phyloP scores from a whole-genome alignment of 176 grass and related monocot genomes.

The Chloris gayana region DNA sequence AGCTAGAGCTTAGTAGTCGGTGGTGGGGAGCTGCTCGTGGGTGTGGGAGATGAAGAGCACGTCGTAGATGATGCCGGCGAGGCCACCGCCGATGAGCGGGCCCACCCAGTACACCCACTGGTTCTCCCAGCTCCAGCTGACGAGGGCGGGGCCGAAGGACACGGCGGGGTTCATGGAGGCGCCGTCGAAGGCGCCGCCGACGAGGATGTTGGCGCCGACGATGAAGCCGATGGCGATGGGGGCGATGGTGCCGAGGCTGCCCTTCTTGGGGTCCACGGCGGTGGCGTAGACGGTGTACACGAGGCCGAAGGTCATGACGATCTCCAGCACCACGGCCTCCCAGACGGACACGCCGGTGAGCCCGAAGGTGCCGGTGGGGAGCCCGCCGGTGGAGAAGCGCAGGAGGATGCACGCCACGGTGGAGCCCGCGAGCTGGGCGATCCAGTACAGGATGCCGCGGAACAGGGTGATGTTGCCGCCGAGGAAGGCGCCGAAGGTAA shows the following conservation, averaged over 20 bases:
- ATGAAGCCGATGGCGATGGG: constrained; percentile 97
- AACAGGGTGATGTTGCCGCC: constrained; percentile 97
- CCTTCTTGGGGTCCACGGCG: constrained; percentile 84
- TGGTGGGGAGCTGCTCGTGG: constrained; percentile 81
- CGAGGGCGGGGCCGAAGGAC: constrained; percentile 84
- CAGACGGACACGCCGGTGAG: constrained; percentile 59
- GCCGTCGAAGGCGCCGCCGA: constrained; percentile 79
- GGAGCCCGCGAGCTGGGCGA: constrained; percentile 89
- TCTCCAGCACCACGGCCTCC: constrained; percentile 82
- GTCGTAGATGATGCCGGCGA: constrained; percentile 83
- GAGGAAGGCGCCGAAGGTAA: constrained; percentile 90
- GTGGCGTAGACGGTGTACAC: constrained; percentile 99
- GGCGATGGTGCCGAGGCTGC: constrained; percentile 79
- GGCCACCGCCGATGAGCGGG: constrained; percentile 79
- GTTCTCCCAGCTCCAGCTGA: constrained; percentile 86
- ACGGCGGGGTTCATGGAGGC: constrained; percentile 99
- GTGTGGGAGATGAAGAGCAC: constrained; percentile 72
- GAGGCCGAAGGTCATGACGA: constrained; percentile 97
- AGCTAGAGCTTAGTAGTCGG: constrained; percentile 57
- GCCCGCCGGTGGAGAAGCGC: constrained; percentile 74
- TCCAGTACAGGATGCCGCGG: constrained; percentile 85
- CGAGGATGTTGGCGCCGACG: constrained; percentile 90
- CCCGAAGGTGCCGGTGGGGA: constrained; percentile 64
- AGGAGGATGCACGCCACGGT: constrained; percentile 76
- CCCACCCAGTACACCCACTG: constrained; percentile 98